Evolutionary conservation across 1,139 yeast species (phyloP), one percentile per base, ranked within the genome.

Genomic region (Taphrina wiesneri): DNA sequence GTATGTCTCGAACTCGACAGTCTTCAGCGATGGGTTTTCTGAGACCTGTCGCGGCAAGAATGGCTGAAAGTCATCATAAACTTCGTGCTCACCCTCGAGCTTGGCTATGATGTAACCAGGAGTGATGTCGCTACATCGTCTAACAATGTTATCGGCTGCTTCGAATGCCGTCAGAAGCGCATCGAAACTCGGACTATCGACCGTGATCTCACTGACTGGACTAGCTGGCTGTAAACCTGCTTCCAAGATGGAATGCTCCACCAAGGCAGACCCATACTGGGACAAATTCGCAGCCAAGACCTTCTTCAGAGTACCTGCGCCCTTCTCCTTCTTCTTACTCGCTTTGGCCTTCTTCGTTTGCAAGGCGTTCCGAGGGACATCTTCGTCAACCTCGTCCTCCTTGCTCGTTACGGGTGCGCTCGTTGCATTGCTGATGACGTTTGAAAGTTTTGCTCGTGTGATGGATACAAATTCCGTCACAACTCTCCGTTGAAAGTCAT

Each of bases 51-150:
- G 82, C 0, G 96, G 96, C 64, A 80, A 75, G 75, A 87, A 91
- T 0, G 98, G 97, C 75, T 89, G 96, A 74, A 90, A 93, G 69
- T 89, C 96, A 66, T 90, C 96, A 70, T 83, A 88, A 19, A 63
- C 53, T 21, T 67, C 62, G 36, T 75, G 77, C 1, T 73, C 71
- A 0, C 73, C 73, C 43, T 77, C 77, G n/a, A 73, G 75, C 71
- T 85, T 86, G 13, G 87, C 81, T 0, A 90, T 80, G 65, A 92
- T 87, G 70, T 78, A 86, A 0, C 98, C 97, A 0, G 77, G 75
- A 0, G 80, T 74, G 0, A 78, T 71, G 1, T 73, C 66, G 23
- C 72, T 68, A 7, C 78, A 69, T 9, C 67, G 62, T 11, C 70
- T 66, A 0, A 78, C 74, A 17, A 80, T 81, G 0, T 69, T 68